phyloP scores from a whole-genome alignment of 2,329 filamentous ascomycete species.

The Colletotrichum lini region DNA sequence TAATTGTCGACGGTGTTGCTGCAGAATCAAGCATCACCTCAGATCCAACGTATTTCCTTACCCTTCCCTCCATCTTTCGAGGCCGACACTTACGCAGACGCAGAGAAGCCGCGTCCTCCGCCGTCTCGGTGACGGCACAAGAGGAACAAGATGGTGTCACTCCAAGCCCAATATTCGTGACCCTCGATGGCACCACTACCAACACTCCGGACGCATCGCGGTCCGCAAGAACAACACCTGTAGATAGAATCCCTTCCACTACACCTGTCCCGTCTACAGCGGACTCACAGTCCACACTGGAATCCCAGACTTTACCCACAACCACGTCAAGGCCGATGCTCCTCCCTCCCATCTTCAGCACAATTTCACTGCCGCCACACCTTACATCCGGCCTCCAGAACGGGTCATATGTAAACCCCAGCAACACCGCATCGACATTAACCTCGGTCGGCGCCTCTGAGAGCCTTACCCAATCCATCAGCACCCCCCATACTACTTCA shows the following conservation, averaged over 20 bases:
- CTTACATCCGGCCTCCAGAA: slow-evolving; percentile 21
- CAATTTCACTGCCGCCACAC: slow-evolving; percentile 27
- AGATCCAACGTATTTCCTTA: slow-evolving; percentile 6
- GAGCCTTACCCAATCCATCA: not conserved
- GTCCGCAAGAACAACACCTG: not conserved
- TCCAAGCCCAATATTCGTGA: slow-evolving; percentile 42
- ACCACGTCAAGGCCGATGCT: slow-evolving; percentile 7
- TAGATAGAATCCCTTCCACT: slow-evolving; percentile 2
- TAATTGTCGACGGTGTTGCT: not conserved
- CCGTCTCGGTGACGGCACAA: not conserved
- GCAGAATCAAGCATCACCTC: not conserved
- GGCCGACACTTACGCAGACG: slow-evolving; percentile 6
- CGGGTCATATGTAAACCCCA: slow-evolving; percentile 9
- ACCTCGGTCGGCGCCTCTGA: not conserved
- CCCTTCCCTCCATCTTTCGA: not conserved
- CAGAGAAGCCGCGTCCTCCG: slow-evolving; percentile 6
- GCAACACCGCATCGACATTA: not conserved
- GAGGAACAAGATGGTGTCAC: slow-evolving; percentile 36
- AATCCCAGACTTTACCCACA: not conserved
- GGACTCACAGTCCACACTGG: not conserved
- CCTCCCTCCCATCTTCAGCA: slow-evolving; percentile 32
- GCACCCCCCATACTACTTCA: not conserved
- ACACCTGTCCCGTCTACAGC: not conserved
- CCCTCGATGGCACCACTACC: slow-evolving; percentile 24
- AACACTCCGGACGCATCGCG: slow-evolving; percentile 8